Evolutionary conservation across 139 green algal species (phyloP).

Genomic region (Marvania coccoides): DNA sequence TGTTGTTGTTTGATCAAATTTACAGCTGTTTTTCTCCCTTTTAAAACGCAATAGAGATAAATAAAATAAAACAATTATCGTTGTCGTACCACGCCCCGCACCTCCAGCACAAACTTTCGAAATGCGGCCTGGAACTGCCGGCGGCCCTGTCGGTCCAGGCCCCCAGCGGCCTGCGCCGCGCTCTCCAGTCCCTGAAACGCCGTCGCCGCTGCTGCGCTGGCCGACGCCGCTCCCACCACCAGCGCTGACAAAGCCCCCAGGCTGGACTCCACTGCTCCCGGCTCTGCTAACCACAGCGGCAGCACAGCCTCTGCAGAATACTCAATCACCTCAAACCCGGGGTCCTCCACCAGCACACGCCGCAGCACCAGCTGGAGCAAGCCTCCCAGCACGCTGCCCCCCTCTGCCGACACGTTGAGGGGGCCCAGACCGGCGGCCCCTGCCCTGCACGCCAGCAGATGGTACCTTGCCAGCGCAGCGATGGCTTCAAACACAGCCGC

Average conservation of each 20-base stretch:
- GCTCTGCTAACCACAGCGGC: conserved; percentile 51
- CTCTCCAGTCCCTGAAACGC: conserved; percentile 13
- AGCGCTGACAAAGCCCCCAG: conserved; percentile 4
- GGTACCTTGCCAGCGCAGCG: conserved; percentile 39
- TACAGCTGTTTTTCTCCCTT: too few relatives aligned
- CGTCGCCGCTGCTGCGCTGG: neutral
- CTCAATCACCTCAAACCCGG: conserved; percentile 41
- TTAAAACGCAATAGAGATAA: too few relatives aligned
- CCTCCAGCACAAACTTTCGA: conserved; percentile 28
- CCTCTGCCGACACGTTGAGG: neutral
- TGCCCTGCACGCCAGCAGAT: conserved; percentile 16
- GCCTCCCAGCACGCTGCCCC: conserved; percentile 13
- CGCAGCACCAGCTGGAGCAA: conserved; percentile 39
- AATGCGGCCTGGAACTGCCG: conserved; percentile 30
- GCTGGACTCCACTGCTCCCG: conserved; percentile 26
- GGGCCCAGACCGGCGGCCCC: conserved; percentile 7
- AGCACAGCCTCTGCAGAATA: conserved; percentile 58
- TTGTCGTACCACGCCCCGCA: conserved; percentile 33
- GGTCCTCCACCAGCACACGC: conserved; percentile 45
- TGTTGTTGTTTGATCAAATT: too few relatives aligned
- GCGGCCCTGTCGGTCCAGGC: conserved; percentile 27
- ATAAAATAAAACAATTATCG: conserved; percentile 7
- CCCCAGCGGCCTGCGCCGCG: conserved; percentile 10
- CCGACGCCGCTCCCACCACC: neutral
- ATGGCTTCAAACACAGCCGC: conserved; percentile 26